Evolutionary conservation across 2,329 filamentous ascomycete genomes (phyloP).

Genomic region (Emergomyces orientalis): DNA sequence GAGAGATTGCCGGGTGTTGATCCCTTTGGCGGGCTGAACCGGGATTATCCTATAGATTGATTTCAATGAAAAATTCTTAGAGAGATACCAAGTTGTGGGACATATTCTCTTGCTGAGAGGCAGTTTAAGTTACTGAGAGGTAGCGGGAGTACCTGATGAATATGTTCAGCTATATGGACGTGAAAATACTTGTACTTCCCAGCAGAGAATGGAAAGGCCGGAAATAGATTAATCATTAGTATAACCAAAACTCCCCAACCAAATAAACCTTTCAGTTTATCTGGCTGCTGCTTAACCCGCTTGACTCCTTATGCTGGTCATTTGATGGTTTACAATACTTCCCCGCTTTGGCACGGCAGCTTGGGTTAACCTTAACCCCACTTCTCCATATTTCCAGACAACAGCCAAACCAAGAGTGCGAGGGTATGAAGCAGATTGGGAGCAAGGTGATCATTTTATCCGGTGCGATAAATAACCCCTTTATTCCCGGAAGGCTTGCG

Average conservation of each 20-base stretch:
- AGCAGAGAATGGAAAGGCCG: too few relatives aligned
- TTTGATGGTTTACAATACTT: too few relatives aligned
- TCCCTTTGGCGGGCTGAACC: neutral
- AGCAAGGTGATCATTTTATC: neutral
- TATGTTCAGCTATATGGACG: too few relatives aligned
- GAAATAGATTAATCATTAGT: too few relatives aligned
- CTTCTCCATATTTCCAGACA: neutral
- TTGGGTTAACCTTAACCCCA: neutral
- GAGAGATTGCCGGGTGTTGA: constrained; percentile 8
- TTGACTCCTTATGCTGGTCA: too few relatives aligned
- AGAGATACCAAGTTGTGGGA: neutral
- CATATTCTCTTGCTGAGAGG: neutral
- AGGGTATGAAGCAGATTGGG: neutral
- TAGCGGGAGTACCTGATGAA: neutral
- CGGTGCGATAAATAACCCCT: neutral
- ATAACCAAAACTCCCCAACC: too few relatives aligned
- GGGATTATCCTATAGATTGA: neutral
- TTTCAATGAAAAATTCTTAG: neutral
- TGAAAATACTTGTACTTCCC: too few relatives aligned
- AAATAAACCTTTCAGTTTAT: too few relatives aligned
- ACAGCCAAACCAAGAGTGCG: neutral
- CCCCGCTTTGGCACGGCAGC: too few relatives aligned
- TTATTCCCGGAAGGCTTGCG: neutral
- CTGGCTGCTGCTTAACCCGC: too few relatives aligned
- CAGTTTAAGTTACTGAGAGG: neutral